These are phyloP conservation scores for Castanea mollissima DNA, from an alignment of 306 rosid genomes.

Conservation along the genomic window DNA sequence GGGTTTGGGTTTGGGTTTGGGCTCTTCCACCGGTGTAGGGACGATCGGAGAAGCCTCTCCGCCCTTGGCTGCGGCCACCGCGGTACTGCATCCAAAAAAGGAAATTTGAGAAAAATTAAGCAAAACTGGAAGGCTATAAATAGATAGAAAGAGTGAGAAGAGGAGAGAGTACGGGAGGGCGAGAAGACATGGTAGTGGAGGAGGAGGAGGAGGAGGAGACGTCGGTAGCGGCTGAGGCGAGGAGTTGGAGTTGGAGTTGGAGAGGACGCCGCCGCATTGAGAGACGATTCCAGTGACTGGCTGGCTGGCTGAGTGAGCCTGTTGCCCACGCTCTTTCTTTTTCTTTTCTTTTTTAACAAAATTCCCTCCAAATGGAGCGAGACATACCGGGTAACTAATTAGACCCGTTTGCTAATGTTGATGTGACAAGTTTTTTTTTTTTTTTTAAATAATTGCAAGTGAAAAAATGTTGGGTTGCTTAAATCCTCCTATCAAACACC, in stretches of 20 bases:
- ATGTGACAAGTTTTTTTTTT: no score
- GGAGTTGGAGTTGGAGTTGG: conserved; percentile 25
- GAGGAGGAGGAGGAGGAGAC: conserved; percentile 1
- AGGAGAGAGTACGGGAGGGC: conserved; percentile 39
- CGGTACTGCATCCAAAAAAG: conserved; percentile 48
- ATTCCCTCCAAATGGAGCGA: no score
- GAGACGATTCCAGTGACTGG: neutral
- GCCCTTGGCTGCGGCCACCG: conserved; percentile 37
- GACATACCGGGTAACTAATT: no score
- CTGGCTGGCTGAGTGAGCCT: neutral
- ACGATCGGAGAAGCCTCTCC: conserved; percentile 53
- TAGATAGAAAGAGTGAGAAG: neutral
- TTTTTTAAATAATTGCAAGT: no score
- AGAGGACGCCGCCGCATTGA: conserved; percentile 55
- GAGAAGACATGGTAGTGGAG: conserved; percentile 41
- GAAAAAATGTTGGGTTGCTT: no score
- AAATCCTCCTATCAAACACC: no score
- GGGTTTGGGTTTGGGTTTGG: neutral
- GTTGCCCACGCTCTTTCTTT: neutral
- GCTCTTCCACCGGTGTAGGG: conserved; percentile 36
- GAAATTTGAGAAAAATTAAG: neutral
- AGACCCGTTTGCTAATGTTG: no score
- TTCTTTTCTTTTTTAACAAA: no score
- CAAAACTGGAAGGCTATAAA: neutral
- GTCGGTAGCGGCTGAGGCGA: conserved; percentile 38